phyloP scores from a whole-genome alignment of 176 grass and related monocot species.

The Hordeum vulgare region MorexV3_pseudomolecules_assembly NC_058521.1:410782448-410782947 shows the following conservation, averaged over 20 bases:
- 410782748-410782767: not conserved
- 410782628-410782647: not conserved
- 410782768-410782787: constrained; percentile 32
- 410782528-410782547: not conserved
- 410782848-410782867: constrained; percentile 77
- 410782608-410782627: not conserved
- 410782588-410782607: not conserved
- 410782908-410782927: constrained; percentile 90
- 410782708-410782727: no score
- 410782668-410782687: no score
- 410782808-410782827: constrained; percentile 59
- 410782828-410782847: constrained; percentile 68
- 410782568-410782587: not conserved
- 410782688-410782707: not conserved
- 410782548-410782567: not conserved
- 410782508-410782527: not conserved
- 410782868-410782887: constrained; percentile 54
- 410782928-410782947: constrained; percentile 81
- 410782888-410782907: constrained; percentile 57
- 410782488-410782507: not conserved
- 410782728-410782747: no score
- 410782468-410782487: not conserved
- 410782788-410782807: constrained; percentile 51
- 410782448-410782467: constrained; percentile 10
- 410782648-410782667: not conserved